These are phyloP conservation scores for Ascosphaera aggregata DNA, from an alignment of 2,329 filamentous ascomycete genomes.

Conservation along the genomic window DNA sequence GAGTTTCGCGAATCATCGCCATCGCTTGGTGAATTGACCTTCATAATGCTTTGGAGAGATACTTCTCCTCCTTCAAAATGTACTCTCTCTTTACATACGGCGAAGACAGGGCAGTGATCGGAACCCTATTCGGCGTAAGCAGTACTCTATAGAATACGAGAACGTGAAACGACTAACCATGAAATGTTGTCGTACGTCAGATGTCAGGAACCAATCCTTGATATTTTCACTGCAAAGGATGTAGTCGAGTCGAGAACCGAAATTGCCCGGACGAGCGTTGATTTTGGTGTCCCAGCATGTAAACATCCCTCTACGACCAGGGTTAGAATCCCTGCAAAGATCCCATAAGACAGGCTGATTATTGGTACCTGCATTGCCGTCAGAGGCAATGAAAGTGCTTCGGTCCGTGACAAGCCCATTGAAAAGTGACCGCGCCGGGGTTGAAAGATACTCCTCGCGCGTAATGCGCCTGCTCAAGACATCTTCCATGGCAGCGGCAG, in stretches of 20 bases:
- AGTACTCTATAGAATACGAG: background rate
- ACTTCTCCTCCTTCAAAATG: constrained; percentile 24
- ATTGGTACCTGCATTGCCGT: constrained; percentile 24
- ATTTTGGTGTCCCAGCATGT: constrained; percentile 93
- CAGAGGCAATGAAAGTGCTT: constrained; percentile 36
- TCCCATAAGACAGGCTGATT: constrained; percentile 59
- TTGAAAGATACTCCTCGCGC: constrained; percentile 46
- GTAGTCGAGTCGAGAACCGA: constrained; percentile 82
- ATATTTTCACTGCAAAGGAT: constrained; percentile 62
- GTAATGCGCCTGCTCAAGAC: constrained; percentile 47
- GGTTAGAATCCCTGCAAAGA: constrained; percentile 60
- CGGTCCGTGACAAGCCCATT: constrained; percentile 67
- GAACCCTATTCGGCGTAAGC: constrained; percentile 36
- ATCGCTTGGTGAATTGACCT: constrained; percentile 13
- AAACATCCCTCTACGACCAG: constrained; percentile 67
- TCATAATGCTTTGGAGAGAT: constrained; percentile 50
- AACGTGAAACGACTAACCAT: constrained; percentile 25
- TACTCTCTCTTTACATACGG: constrained; percentile 42
- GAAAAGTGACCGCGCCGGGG: constrained; percentile 51
- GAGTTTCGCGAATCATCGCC: constrained; percentile 12
- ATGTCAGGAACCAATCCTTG: constrained; percentile 53
- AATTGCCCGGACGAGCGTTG: constrained; percentile 90
- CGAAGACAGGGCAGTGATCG: constrained; percentile 89
- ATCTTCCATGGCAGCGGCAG: constrained; percentile 46
- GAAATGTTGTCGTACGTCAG: constrained; percentile 80